Percentiles rank a stretch among this genome's conserved stretches.
These are phyloP conservation scores for Misopates orontium DNA, from an alignment of 257 asterid species.

Conservation along the genomic window DNA sequence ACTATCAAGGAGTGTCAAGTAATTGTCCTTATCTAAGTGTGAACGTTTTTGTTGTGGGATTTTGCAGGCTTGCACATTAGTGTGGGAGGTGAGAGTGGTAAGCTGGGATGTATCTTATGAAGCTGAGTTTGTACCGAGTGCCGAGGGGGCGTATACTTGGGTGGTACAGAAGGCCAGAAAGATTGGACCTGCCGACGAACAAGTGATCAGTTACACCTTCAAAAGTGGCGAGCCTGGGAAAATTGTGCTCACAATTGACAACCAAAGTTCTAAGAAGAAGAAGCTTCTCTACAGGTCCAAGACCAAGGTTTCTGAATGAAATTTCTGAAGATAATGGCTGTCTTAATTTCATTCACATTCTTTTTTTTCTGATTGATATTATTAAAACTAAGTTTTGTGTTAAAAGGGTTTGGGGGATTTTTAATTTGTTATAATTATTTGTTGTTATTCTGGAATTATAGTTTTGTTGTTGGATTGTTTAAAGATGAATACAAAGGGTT, in stretches of 20 bases:
- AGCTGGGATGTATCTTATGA: constrained; percentile 71
- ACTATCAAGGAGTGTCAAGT: no score
- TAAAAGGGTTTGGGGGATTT: constrained; percentile 36
- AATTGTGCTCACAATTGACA: constrained; percentile 58
- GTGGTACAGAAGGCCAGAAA: constrained; percentile 64
- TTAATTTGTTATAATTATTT: constrained; percentile 32
- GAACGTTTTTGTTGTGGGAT: not conserved
- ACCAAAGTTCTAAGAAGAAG: constrained; percentile 71
- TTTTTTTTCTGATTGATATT: constrained; percentile 32
- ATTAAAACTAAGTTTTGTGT: constrained; percentile 35
- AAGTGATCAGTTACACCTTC: constrained; percentile 46
- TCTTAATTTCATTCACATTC: constrained; percentile 31
- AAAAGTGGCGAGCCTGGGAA: constrained; percentile 54
- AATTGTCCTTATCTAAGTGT: no score
- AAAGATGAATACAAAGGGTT: constrained; percentile 27
- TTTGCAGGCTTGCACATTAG: constrained; percentile 51
- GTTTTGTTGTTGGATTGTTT: constrained; percentile 22
- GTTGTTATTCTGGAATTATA: constrained; percentile 39
- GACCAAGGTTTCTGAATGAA: constrained; percentile 44
- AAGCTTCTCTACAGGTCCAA: constrained; percentile 62
- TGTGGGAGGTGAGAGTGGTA: constrained; percentile 61
- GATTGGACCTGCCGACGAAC: constrained; percentile 53
- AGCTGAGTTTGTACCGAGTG: constrained; percentile 63
- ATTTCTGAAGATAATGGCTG: constrained; percentile 12
- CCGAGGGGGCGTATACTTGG: constrained; percentile 69